Percentiles rank a stretch among this genome's conserved stretches.
These are phyloP conservation scores for Colletotrichum godetiae DNA, from an alignment of 2,329 filamentous ascomycete genomes.

Conservation along the genomic window DNA sequence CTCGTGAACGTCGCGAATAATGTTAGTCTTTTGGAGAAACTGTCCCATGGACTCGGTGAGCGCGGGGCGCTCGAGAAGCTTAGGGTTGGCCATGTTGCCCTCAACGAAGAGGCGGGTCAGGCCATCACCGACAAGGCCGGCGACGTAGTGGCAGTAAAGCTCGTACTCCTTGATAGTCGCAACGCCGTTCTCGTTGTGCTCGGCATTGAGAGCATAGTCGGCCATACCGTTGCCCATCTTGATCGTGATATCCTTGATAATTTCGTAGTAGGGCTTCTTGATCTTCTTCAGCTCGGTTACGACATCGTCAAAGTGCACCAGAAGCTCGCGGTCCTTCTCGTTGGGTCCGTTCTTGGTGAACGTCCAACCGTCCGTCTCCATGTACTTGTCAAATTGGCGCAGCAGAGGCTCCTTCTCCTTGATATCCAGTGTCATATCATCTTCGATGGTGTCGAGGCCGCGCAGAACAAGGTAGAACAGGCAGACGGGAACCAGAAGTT, in stretches of 20 bases:
- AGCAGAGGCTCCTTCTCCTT: constrained; percentile 87
- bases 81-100: constrained; percentile 86
- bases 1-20: constrained; percentile 94
- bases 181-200: constrained; percentile 83
- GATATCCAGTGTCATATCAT: constrained; percentile 93
- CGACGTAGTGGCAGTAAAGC: constrained; percentile 97
- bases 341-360: constrained; percentile 87
- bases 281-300: constrained; percentile 88
- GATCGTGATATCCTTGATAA: constrained; percentile 91
- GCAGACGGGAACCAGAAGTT: constrained; percentile 88
- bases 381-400: constrained; percentile 81
- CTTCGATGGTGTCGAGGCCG: constrained; percentile 97
- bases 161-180: constrained; percentile 91
- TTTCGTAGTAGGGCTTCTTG: constrained; percentile 83
- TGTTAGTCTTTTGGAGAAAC: constrained; percentile 98
- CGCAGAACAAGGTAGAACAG: constrained; percentile 95
- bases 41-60: constrained; percentile 97
- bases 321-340: constrained; percentile 93
- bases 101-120: constrained; percentile 91
- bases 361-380: constrained; percentile 90
- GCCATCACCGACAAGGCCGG: constrained; percentile 97
- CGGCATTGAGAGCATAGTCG: constrained; percentile 88
- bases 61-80: constrained; percentile 79
- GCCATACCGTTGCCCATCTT: constrained; percentile 99
- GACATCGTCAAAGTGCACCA: constrained; percentile 92